phyloP scores from a whole-genome alignment of 345 rosid genomes.

The Crucihimalaya himalaica region DNA sequence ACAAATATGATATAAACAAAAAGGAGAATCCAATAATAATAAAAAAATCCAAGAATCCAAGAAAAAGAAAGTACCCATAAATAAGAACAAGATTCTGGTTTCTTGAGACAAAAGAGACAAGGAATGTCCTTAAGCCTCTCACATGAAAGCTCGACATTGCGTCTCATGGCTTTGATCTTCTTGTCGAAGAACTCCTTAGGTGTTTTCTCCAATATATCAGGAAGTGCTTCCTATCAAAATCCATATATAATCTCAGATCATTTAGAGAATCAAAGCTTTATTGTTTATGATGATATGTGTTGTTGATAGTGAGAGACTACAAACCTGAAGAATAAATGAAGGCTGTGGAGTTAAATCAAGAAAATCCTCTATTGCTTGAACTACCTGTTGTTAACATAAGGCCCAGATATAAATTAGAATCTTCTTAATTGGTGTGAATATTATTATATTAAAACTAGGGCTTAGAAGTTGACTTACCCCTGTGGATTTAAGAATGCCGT shows the following conservation, averaged over 20 bases:
- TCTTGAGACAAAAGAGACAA: constrained; percentile 53
- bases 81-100: constrained; percentile 69
- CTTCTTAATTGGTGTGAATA: too few relatives aligned
- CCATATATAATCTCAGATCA: neutral
- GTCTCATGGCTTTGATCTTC: constrained; percentile 40
- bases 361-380: constrained; percentile 44
- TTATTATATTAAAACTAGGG: too few relatives aligned
- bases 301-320: neutral
- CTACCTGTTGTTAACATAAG: constrained; percentile 36
- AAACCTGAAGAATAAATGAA: constrained; percentile 53
- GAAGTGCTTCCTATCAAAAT: constrained; percentile 47
- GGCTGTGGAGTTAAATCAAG: constrained; percentile 45
- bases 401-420: too few relatives aligned
- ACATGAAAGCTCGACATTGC: constrained; percentile 46
- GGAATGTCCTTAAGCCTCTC: constrained; percentile 58
- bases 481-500: constrained; percentile 35
- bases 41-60: neutral
- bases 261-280: too few relatives aligned
- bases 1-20: too few relatives aligned
- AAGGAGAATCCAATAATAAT: neutral
- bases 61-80: constrained; percentile 50
- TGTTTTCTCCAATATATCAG: constrained; percentile 58
- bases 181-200: constrained; percentile 54
- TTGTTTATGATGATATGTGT: too few relatives aligned
- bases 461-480: constrained; percentile 45